Percentiles rank a stretch among this genome's conserved stretches.
These are phyloP conservation scores for Lactarius psammicola DNA, from an alignment of 768 basidiomycete genomes.

Conservation along the genomic window DNA sequence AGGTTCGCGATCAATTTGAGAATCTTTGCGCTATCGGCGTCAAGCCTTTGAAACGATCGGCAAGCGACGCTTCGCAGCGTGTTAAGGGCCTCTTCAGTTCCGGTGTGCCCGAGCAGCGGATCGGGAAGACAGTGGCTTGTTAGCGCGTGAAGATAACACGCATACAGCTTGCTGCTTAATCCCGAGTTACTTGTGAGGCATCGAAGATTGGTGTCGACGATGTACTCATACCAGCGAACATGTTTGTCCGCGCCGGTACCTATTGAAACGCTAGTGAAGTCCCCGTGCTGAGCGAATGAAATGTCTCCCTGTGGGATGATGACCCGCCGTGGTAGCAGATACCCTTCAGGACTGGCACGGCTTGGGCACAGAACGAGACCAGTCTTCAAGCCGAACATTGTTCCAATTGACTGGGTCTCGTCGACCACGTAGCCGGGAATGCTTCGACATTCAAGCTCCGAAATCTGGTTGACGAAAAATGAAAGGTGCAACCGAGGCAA, in stretches of 20 bases:
- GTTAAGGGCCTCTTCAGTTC: conserved; percentile 45
- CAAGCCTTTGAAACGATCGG: conserved; percentile 42
- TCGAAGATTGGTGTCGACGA: conserved; percentile 35
- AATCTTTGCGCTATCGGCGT: not conserved
- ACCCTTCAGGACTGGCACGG: not conserved
- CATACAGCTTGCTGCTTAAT: conserved; percentile 38
- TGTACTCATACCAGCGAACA: conserved; percentile 35
- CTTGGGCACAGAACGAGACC: conserved; percentile 29
- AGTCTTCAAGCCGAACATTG: conserved; percentile 45
- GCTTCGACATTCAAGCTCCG: conserved; percentile 41
- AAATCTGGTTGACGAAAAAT: conserved; percentile 38
- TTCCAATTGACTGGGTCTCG: conserved; percentile 41
- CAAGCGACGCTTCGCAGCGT: conserved; percentile 40
- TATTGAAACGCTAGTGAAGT: conserved; percentile 14
- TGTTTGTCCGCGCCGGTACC: not conserved
- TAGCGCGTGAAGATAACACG: conserved; percentile 46
- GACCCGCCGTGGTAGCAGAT: not conserved
- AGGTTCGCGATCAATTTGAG: conserved; percentile 9
- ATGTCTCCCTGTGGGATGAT: conserved; percentile 17
- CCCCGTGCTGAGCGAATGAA: not conserved
- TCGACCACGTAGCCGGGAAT: conserved; percentile 46
- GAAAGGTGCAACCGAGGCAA: conserved; percentile 44
- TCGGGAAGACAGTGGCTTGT: conserved; percentile 45
- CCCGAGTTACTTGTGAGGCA: conserved; percentile 33
- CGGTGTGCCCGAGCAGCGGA: conserved; percentile 44